Percentiles rank a stretch among this genome's conserved stretches.
phyloP scores from a whole-genome alignment of 495 filamentous ascomycete species.

The Cudoniella acicularis region DNA sequence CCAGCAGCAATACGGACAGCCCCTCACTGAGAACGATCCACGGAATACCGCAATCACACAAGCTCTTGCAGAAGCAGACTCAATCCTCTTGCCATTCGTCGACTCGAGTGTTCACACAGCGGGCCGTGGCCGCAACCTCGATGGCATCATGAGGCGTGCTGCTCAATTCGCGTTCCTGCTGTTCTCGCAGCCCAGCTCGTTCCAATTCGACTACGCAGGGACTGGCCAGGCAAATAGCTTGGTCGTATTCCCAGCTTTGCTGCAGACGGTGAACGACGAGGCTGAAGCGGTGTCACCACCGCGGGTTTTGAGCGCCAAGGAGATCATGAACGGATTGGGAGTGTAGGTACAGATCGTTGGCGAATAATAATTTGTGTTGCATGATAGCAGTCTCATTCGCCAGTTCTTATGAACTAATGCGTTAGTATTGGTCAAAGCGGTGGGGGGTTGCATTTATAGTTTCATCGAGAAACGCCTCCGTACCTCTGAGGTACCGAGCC shows the following conservation, averaged over 20 bases:
- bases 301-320: conserved; percentile 26
- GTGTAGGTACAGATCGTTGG: too few relatives aligned
- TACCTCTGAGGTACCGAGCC: too few relatives aligned
- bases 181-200: conserved; percentile 34
- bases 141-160: conserved; percentile 31
- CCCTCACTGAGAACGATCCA: conserved; percentile 19
- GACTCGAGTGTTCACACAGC: conserved; percentile 18
- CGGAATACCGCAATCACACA: conserved; percentile 22
- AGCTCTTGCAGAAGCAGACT: conserved; percentile 18
- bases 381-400: too few relatives aligned
- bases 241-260: conserved; percentile 33
- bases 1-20: conserved; percentile 25
- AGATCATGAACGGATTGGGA: conserved; percentile 20
- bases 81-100: conserved; percentile 26
- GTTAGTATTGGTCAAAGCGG: too few relatives aligned
- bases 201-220: conserved; percentile 29
- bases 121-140: conserved; percentile 28
- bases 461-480: too few relatives aligned
- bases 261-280: conserved; percentile 29
- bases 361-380: too few relatives aligned
- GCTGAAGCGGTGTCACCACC: conserved; percentile 21
- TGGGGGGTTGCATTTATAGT: too few relatives aligned
- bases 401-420: too few relatives aligned
- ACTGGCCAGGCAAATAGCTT: conserved; percentile 23
- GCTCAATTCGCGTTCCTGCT: conserved; percentile 34